These are phyloP conservation scores for Tephrocybe sp. DNA, from an alignment of 768 basidiomycete genomes.

Conservation along the genomic window DNA sequence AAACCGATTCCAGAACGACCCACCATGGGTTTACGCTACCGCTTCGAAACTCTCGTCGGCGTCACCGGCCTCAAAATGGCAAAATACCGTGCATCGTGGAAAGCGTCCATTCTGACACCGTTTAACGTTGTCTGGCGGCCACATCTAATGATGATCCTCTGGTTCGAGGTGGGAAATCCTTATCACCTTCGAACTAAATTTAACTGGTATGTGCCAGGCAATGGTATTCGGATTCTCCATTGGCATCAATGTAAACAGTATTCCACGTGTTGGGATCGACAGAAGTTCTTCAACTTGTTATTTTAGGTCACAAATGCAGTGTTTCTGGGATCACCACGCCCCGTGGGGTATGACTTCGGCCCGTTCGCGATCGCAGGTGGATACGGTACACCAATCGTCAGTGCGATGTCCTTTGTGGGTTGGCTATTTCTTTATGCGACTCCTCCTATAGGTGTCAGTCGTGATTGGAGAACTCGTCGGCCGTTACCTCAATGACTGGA, in stretches of 20 bases:
- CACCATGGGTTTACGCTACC: constrained; percentile 39
- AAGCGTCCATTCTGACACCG: constrained; percentile 30
- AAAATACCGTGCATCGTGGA: constrained; percentile 37
- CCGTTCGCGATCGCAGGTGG: constrained; percentile 38
- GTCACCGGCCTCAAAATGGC: constrained; percentile 53
- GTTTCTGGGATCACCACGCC: constrained; percentile 26
- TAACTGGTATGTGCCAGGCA: constrained; percentile 7
- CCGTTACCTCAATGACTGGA: constrained; percentile 37
- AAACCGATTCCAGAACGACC: constrained; percentile 39
- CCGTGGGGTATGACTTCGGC: constrained; percentile 34
- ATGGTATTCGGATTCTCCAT: constrained; percentile 33
- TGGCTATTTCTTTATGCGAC: neutral
- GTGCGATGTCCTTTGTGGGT: constrained; percentile 3
- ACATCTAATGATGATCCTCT: constrained; percentile 38
- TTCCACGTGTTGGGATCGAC: neutral
- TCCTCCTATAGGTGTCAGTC: constrained; percentile 28
- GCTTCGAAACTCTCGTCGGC: constrained; percentile 53
- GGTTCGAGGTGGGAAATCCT: constrained; percentile 35
- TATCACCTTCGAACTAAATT: neutral
- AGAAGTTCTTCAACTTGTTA: constrained; percentile 20
- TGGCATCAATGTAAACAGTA: constrained; percentile 34
- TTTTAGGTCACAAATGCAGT: constrained; percentile 33
- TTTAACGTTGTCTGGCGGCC: constrained; percentile 50
- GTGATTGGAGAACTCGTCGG: constrained; percentile 38
- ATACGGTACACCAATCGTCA: constrained; percentile 39